A percentile compares a stretch with the other conserved stretches of the same genome.
phyloP scores from a whole-genome alignment of 768 basidiomycete species.

The Candolleomyces aberdarensis region DNA sequence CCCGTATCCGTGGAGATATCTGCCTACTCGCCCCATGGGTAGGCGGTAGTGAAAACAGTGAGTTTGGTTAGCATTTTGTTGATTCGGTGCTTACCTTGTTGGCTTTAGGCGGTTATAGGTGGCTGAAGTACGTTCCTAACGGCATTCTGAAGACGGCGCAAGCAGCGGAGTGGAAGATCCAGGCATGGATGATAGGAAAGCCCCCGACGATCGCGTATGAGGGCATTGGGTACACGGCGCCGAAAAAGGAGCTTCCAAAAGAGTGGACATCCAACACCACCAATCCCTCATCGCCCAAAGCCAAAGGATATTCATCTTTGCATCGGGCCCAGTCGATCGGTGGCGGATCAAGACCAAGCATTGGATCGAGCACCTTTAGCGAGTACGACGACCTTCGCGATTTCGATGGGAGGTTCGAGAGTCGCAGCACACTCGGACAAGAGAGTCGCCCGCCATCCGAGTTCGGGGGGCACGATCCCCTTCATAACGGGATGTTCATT shows the following conservation, averaged over 20 bases:
- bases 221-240: slow-evolving; percentile 79
- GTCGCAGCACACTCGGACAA: slow-evolving; percentile 65
- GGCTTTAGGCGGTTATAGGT: slow-evolving; percentile 76
- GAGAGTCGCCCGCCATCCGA: slow-evolving; percentile 26
- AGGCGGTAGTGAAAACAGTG: slow-evolving; percentile 84
- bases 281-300: neutral
- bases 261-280: slow-evolving; percentile 22
- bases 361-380: slow-evolving; percentile 71
- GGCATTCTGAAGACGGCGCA: slow-evolving; percentile 92
- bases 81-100: slow-evolving; percentile 7
- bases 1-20: slow-evolving; percentile 78
- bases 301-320: slow-evolving; percentile 16
- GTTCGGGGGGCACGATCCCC: slow-evolving; percentile 32
- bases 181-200: slow-evolving; percentile 97
- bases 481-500: slow-evolving; percentile 17
- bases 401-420: slow-evolving; percentile 85
- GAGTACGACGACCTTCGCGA: slow-evolving; percentile 87
- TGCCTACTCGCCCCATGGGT: slow-evolving; percentile 97
- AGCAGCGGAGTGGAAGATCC: slow-evolving; percentile 95
- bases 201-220: slow-evolving; percentile 82
- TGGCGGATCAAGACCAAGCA: slow-evolving; percentile 58
- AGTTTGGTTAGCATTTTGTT: slow-evolving; percentile 26
- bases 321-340: slow-evolving; percentile 31
- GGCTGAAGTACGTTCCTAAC: slow-evolving; percentile 95
- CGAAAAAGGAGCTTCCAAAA: slow-evolving; percentile 15